Percentiles rank a stretch among this genome's conserved stretches.
Conservation (phyloP, 164 flowering plant species). For the Protea cynaroides region DNA sequence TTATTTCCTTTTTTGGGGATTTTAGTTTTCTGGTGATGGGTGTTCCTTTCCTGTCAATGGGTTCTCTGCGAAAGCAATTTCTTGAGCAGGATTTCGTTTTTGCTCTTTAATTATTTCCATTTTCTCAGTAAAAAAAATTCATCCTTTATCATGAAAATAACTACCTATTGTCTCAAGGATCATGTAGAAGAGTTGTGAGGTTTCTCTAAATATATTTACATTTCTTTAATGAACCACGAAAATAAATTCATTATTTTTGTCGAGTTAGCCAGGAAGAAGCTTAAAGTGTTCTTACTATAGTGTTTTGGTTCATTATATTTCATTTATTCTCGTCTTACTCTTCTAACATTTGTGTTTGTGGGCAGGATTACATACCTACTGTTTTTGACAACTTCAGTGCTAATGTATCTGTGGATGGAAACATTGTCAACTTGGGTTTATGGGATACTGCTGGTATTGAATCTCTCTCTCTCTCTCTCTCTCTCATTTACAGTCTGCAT, state of each 20-base stretch:
- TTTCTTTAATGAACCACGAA: background rate
- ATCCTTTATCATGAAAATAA: slow-evolving; percentile 1
- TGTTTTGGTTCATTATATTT: too few species aligned
- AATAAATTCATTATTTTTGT: background rate
- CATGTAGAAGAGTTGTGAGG: too few species aligned
- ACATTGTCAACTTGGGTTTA: slow-evolving; percentile 83
- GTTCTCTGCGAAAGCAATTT: background rate
- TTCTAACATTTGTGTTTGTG: slow-evolving; percentile 9
- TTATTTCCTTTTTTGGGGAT: background rate
- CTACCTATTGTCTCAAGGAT: background rate
- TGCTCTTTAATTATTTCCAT: background rate
- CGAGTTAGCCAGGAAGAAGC: too few species aligned
- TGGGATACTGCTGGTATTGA: slow-evolving; percentile 96
- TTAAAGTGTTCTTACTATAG: background rate
- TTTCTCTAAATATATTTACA: background rate
- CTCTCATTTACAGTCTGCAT: background rate
- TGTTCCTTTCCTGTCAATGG: background rate
- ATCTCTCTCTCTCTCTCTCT: background rate
- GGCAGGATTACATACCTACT: slow-evolving; percentile 92
- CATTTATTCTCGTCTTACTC: too few species aligned
- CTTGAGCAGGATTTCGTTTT: background rate
- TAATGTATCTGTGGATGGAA: slow-evolving; percentile 94
- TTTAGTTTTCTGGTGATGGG: background rate
- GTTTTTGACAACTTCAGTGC: slow-evolving; percentile 99
- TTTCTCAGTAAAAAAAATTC: background rate